Evolutionary conservation across 2,329 filamentous ascomycete genomes (phyloP).

Genomic region (Hysterium pulicare): DNA sequence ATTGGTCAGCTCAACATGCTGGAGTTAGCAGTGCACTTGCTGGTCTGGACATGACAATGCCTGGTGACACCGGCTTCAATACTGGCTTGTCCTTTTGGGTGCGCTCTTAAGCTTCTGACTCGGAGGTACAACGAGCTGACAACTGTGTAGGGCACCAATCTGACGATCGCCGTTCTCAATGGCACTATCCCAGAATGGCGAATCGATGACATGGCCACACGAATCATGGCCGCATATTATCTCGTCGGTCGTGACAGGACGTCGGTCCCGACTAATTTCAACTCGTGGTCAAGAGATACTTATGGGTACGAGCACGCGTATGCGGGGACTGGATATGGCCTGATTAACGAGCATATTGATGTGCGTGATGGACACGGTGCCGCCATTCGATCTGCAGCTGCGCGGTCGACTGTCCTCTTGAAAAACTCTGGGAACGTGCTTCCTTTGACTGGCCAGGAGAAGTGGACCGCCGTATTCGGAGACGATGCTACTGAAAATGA

Average conservation of each 20-base stretch:
- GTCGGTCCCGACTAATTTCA: conserved; percentile 70
- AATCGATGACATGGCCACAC: conserved; percentile 86
- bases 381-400: conserved; percentile 72
- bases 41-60: conserved; percentile 72
- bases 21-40: conserved; percentile 65
- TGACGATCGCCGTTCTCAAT: conserved; percentile 84
- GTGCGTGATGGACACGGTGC: conserved; percentile 72
- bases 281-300: conserved; percentile 79
- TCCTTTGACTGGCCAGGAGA: conserved; percentile 45
- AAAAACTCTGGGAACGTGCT: conserved; percentile 55
- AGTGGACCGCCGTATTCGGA: conserved; percentile 49
- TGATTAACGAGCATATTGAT: conserved; percentile 76
- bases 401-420: conserved; percentile 79
- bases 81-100: conserved; percentile 68
- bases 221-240: conserved; percentile 69
- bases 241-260: conserved; percentile 56
- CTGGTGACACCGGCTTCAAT: conserved; percentile 76
- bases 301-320: conserved; percentile 66
- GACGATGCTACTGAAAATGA: conserved; percentile 47
- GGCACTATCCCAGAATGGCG: conserved; percentile 85
- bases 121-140: not conserved
- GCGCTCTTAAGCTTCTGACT: not conserved
- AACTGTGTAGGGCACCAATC: conserved; percentile 62
- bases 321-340: conserved; percentile 59
- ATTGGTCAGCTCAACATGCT: conserved; percentile 74